These are phyloP conservation scores for Gossypium ekmanianum DNA, from an alignment of 345 rosid species.

Conservation along the genomic window DNA sequence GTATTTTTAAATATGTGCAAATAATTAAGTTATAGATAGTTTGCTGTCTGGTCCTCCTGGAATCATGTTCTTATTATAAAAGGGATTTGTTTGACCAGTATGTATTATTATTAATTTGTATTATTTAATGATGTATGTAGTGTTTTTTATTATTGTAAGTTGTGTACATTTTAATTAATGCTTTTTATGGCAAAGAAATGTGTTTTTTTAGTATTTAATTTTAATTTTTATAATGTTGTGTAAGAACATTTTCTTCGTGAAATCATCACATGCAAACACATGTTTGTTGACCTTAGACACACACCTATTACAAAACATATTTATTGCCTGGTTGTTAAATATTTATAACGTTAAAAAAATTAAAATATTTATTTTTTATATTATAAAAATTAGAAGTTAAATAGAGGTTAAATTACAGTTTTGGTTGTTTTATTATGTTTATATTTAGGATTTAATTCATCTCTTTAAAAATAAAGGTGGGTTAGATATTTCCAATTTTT, in stretches of 20 bases:
- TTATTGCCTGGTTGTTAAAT: background rate
- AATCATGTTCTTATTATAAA: slow-evolving; percentile 1
- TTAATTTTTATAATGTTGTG: background rate
- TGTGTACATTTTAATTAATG: background rate
- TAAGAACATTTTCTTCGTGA: background rate
- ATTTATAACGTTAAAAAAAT: no score
- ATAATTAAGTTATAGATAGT: no score
- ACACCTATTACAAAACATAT: background rate
- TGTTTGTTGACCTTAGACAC: slow-evolving; percentile 16
- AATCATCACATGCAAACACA: slow-evolving; percentile 30
- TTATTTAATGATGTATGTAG: slow-evolving; percentile 15
- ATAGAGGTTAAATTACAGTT: no score
- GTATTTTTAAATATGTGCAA: no score
- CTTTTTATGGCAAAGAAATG: background rate
- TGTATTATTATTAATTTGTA: slow-evolving; percentile 12
- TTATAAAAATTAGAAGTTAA: no score
- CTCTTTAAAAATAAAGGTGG: no score
- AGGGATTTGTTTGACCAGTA: background rate
- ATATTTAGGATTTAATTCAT: no score
- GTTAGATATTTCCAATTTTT: no score
- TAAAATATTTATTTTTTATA: no score
- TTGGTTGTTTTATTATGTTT: no score
- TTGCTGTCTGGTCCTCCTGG: no score
- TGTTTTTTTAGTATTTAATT: background rate
- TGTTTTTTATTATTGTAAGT: slow-evolving; percentile 9